Percentiles rank a stretch among this genome's conserved stretches.
These are phyloP conservation scores for Curvularia sp. DNA, from an alignment of 2,329 filamentous ascomycete species.

Conservation along the genomic window DNA sequence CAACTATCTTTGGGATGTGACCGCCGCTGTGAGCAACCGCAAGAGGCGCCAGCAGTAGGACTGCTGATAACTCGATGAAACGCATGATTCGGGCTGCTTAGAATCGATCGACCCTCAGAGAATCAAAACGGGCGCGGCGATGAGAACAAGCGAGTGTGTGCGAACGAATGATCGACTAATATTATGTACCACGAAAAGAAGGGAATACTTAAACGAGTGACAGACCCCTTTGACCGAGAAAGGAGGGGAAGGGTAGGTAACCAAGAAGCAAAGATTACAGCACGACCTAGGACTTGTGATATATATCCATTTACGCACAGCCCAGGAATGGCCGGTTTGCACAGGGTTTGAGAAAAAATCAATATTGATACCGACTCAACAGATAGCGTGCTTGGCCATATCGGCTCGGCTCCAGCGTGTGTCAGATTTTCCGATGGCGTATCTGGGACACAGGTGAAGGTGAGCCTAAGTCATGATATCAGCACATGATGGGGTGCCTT, in stretches of 20 bases:
- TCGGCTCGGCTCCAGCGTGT: conserved; percentile 16
- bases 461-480: background rate
- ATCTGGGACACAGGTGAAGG: conserved; percentile 3
- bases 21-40: conserved; percentile 42
- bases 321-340: conserved; percentile 10
- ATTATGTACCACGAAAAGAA: conserved; percentile 12
- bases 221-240: conserved; percentile 14
- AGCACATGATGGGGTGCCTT: background rate
- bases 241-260: conserved; percentile 20
- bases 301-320: conserved; percentile 9
- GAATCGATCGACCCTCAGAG: background rate
- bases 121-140: background rate
- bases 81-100: conserved; percentile 34
- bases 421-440: conserved; percentile 12
- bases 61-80: conserved; percentile 39
- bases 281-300: conserved; percentile 10
- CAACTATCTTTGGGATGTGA: conserved; percentile 44
- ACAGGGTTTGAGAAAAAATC: conserved; percentile 8
- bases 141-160: conserved; percentile 15
- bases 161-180: conserved; percentile 8
- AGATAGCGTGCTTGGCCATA: conserved; percentile 21
- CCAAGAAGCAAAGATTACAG: conserved; percentile 3
- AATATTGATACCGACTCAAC: conserved; percentile 7
- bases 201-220: conserved; percentile 26
- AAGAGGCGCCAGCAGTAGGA: conserved; percentile 37